A percentile compares a stretch with the other conserved stretches of the same genome.
These are phyloP conservation scores for Nicotiana noctiflora DNA, from an alignment of 257 asterid genomes.

Conservation along the genomic window DNA sequence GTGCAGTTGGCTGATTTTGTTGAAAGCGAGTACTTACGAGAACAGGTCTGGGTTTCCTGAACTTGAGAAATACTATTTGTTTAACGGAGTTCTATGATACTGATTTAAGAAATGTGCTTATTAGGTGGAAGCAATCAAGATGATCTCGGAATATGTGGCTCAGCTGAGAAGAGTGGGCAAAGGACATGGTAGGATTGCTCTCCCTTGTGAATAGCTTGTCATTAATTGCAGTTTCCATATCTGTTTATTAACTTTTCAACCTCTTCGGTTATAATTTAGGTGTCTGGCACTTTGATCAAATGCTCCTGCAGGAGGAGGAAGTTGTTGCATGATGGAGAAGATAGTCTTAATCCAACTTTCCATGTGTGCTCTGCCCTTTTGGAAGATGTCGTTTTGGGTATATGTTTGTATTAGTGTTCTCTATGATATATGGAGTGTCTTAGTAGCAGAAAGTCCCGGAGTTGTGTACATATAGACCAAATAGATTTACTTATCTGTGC, in stretches of 20 bases:
- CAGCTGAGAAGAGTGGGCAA: no score
- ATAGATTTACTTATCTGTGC: background rate
- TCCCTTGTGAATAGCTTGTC: no score
- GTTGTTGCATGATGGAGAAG: conserved; percentile 17
- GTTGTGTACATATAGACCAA: conserved; percentile 7
- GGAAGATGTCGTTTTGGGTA: background rate
- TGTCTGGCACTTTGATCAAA: conserved; percentile 47
- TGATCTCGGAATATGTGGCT: conserved; percentile 45
- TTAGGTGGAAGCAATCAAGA: conserved; percentile 49
- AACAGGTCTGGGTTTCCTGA: conserved; percentile 28
- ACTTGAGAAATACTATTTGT: background rate
- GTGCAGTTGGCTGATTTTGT: conserved; percentile 36
- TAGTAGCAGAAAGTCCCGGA: background rate
- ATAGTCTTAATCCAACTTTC: background rate
- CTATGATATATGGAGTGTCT: background rate
- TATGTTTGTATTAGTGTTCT: background rate
- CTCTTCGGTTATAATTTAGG: conserved; percentile 17
- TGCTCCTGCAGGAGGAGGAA: conserved; percentile 22
- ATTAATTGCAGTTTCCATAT: no score
- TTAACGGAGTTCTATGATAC: background rate
- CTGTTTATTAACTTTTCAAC: background rate
- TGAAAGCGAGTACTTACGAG: conserved; percentile 32
- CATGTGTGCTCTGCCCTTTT: background rate
- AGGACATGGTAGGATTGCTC: no score
- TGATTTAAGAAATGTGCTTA: background rate